Conservation (phyloP, 2,329 filamentous ascomycete genomes). For the Aspergillus ochraceoroseus region DNA sequence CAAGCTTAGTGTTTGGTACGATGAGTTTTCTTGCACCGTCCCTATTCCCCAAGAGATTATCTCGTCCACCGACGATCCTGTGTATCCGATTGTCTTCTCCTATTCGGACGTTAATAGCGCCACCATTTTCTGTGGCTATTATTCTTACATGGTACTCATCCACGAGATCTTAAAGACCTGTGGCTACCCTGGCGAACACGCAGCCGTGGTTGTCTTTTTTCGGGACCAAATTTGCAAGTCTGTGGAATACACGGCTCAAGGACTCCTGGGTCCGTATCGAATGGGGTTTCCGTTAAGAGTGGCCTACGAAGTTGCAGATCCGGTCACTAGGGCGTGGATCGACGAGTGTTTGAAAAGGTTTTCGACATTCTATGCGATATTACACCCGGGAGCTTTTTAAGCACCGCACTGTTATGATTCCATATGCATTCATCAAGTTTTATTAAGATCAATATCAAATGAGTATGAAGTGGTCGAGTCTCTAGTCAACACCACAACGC, state of each 20-base stretch:
- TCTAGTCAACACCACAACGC: no score
- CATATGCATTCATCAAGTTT: no score
- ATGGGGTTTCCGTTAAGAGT: slow-evolving; percentile 28
- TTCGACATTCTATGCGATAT: slow-evolving; percentile 25
- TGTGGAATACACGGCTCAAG: slow-evolving; percentile 26
- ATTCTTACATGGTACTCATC: slow-evolving; percentile 28
- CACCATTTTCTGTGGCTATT: slow-evolving; percentile 25
- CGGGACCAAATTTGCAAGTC: slow-evolving; percentile 32
- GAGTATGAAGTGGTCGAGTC: no score
- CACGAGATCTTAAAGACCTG: slow-evolving; percentile 25
- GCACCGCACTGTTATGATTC: no score
- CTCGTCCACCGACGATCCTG: slow-evolving; percentile 19
- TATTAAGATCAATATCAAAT: no score
- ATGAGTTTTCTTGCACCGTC: slow-evolving; percentile 16
- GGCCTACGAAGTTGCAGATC: slow-evolving; percentile 25
- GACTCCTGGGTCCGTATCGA: slow-evolving; percentile 26
- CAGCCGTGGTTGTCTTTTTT: slow-evolving; percentile 22
- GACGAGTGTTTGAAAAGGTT: slow-evolving; percentile 20
- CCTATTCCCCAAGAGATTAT: slow-evolving; percentile 20
- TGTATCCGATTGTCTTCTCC: slow-evolving; percentile 22
- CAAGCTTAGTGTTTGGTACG: slow-evolving; percentile 24
- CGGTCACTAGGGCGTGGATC: slow-evolving; percentile 25
- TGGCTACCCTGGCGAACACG: slow-evolving; percentile 24
- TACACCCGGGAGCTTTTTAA: slow-evolving; percentile 21
- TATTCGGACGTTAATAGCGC: slow-evolving; percentile 24